phyloP scores from a whole-genome alignment of 768 basidiomycete genomes.

The Cubamyces lactineus region DNA sequence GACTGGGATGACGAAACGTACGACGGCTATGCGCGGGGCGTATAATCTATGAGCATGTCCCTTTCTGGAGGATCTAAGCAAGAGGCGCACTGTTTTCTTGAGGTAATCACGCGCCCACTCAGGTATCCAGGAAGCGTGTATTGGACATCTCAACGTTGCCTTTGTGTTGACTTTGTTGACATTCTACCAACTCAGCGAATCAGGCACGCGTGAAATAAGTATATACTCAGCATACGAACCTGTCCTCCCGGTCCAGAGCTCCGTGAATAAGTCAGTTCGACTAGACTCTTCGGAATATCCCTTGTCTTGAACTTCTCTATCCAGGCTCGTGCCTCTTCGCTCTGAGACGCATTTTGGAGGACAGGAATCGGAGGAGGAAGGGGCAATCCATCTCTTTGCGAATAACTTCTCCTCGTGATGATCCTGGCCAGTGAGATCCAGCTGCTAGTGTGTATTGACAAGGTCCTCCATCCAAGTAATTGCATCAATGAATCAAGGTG shows the following conservation, averaged over 20 bases:
- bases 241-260: slow-evolving; percentile 89
- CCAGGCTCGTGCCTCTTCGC: slow-evolving; percentile 55
- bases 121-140: slow-evolving; percentile 70
- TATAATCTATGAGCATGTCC: not conserved
- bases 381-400: slow-evolving; percentile 28
- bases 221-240: slow-evolving; percentile 42
- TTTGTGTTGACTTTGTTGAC: slow-evolving; percentile 92
- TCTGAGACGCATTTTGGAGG: slow-evolving; percentile 35
- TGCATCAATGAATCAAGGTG: too few species aligned
- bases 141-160: slow-evolving; percentile 61
- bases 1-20: slow-evolving; percentile 71
- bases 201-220: not conserved
- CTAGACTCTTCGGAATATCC: slow-evolving; percentile 52
- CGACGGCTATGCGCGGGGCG: slow-evolving; percentile 49
- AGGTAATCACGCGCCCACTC: slow-evolving; percentile 59
- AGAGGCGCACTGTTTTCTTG: slow-evolving; percentile 48
- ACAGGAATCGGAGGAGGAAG: slow-evolving; percentile 45
- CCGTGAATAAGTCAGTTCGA: slow-evolving; percentile 70
- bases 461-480: too few species aligned
- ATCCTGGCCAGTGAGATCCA: not conserved
- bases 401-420: not conserved
- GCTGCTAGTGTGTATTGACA: not conserved
- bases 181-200: slow-evolving; percentile 50
- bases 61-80: not conserved
- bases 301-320: slow-evolving; percentile 48